phyloP scores from a whole-genome alignment of 2,329 filamentous ascomycete genomes.

The Fusarium multiceps region DNA sequence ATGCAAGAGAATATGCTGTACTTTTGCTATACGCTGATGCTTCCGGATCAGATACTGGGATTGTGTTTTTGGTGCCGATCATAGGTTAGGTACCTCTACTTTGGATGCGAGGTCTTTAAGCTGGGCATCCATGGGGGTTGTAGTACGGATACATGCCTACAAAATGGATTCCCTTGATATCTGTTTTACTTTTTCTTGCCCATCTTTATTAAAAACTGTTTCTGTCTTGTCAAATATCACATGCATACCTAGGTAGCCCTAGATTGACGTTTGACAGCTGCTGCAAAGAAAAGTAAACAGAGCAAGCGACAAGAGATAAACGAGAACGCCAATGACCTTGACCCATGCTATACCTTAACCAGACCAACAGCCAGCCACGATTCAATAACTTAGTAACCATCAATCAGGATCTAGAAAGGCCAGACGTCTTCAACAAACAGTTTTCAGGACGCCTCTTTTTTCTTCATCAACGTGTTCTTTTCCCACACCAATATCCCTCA shows the following conservation, averaged over 20 bases:
- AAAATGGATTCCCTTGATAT: not conserved
- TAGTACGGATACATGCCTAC: not conserved
- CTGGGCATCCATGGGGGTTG: not conserved
- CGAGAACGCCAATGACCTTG: conserved; percentile 16
- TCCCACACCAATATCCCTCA: not conserved
- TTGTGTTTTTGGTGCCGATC: conserved; percentile 28
- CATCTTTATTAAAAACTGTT: not conserved
- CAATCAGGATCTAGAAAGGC: not conserved
- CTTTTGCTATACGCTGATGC: conserved; percentile 9
- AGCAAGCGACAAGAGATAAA: conserved; percentile 12
- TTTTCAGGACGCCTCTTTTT: conserved; percentile 18
- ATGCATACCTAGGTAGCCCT: not conserved
- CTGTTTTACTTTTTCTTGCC: not conserved
- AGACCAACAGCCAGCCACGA: conserved; percentile 38
- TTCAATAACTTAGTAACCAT: conserved; percentile 15
- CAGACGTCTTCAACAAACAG: not conserved
- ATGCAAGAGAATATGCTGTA: conserved; percentile 14
- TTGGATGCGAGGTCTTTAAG: conserved; percentile 3
- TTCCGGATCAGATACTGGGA: conserved; percentile 33
- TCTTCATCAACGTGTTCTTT: not conserved
- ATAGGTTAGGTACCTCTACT: not conserved
- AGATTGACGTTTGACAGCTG: conserved; percentile 4
- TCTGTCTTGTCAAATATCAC: not conserved
- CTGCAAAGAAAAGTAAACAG: conserved; percentile 3
- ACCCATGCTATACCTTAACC: conserved; percentile 21